Base-by-base conservation (phyloP, 1,139 yeast genomes). In the Nakaseomyces bracarensis region DNA sequence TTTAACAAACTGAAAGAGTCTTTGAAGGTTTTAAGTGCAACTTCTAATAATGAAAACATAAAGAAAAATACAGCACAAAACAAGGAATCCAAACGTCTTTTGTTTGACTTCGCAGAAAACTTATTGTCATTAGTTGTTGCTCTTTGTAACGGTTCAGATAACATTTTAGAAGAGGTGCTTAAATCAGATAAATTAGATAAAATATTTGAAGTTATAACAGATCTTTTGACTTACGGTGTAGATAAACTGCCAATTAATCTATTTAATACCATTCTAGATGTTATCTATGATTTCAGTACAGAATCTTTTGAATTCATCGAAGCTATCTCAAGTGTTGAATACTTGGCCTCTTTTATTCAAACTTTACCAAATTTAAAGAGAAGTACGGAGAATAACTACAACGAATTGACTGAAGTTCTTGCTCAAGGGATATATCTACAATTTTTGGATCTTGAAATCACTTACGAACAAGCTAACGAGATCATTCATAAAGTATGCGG, bases 41-140 rank as follows among this genome's bases (percentile, higher is more conserved):
- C 52, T 22, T 47, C 53, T 2, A 49, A 51, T 3, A 54, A 48
- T 30, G 58, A 64, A 42, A 63, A 66, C 39, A 71, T 68, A 29
- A 72, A 71, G 43, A 68, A 71, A 16, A 69, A 67, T 48, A 58
- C 62, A 7, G 50, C 51, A 19, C 39, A 45, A 11, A 38, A 46
- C 4, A 48, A 44, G 4, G 59, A 59, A 41, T 53, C 62, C 2
- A 52, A 50, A 38, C 70, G 71, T 44, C 57, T 78, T 42, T 63
- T 82, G 40, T 76, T 72, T 53, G 89, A 80, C 48, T 79, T 75
- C 52, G 67, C 82, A 1, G 96, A 87, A 50, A 87, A 86, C 55
- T 57, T 87, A 30, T 59, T 85, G 33, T 79, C 91, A 0, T 69
- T 89, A 41, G 60, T 80, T 6, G 77, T 82, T 13, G 82, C 82